Evolutionary conservation across 192 early-diverging fungal species (phyloP), one percentile per base, ranked within the genome.

Genomic region (Piromyces finnis): DNA sequence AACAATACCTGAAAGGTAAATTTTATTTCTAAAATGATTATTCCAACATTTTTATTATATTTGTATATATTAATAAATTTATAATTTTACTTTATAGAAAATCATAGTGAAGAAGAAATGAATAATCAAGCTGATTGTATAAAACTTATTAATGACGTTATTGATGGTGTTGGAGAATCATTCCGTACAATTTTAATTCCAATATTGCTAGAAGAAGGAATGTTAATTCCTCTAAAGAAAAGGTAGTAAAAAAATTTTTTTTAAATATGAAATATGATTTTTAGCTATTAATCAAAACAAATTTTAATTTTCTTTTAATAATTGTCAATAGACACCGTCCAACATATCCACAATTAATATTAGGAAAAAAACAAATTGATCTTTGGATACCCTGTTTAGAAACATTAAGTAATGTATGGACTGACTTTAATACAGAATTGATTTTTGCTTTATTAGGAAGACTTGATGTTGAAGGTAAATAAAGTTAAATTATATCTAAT

Each of bases 171-270:
- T 78, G 29, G 79, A 88, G 18, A 84, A 87, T 30, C 41, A 9
- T 81, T 91, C 0, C 79, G 86, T 18, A 78, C 86, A 9, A 80
- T 84, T 29, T 79, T 92, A 27, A 85, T 92, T 3, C 86, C 89
- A 0, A 78, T 89, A 2, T 81, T 92, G 77, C 78, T 92, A 3
- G 88, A 88, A 79, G 78, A 84, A 2, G 90, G 91, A 68, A 84
- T 88, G 32, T 80, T 92, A 80, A 85, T 92, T 1, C 90, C 91
- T 41, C 84, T 82, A 28, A 85, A 87, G 27, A 90, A 90, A 85
- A 86, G 85, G 83, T 85, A 86, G n/a, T n/a, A n/a, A n/a, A n/a
- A n/a, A n/a, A n/a, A n/a, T n/a, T n/a, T n/a, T n/a, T n/a, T n/a
- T n/a, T n/a, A n/a, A n/a, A n/a, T n/a, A n/a, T n/a, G n/a, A n/a